A percentile compares a stretch with the other conserved stretches of the same genome.
These are phyloP conservation scores for Hypoxylon trugodes DNA, from an alignment of 495 filamentous ascomycete genomes.

Conservation along the genomic window DNA sequence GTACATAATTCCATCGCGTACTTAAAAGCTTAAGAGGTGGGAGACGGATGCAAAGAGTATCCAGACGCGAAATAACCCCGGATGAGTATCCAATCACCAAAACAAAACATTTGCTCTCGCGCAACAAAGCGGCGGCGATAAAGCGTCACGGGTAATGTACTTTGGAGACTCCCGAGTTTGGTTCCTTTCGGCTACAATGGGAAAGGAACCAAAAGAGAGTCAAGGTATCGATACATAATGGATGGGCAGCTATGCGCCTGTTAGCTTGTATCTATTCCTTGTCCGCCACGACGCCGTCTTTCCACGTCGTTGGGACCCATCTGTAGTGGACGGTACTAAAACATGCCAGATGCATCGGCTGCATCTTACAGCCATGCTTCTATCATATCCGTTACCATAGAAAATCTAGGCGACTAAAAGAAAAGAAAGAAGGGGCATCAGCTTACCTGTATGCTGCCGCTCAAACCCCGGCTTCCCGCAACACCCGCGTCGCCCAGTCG, in stretches of 20 bases:
- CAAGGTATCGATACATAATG: constrained; percentile 44
- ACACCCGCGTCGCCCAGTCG: constrained; percentile 32
- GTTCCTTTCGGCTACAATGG: constrained; percentile 24
- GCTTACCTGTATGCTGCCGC: constrained; percentile 22
- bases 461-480: constrained; percentile 36
- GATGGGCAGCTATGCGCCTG: constrained; percentile 47
- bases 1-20: constrained; percentile 21
- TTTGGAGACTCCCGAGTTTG: not conserved
- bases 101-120: constrained; percentile 25
- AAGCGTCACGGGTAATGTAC: constrained; percentile 13
- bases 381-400: constrained; percentile 32
- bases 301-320: constrained; percentile 46
- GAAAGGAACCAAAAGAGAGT: constrained; percentile 20
- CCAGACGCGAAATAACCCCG: constrained; percentile 7
- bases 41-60: constrained; percentile 4
- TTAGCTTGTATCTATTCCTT: constrained; percentile 43
- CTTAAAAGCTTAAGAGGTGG: not conserved
- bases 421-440: too few relatives aligned
- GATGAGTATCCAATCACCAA: constrained; percentile 33
- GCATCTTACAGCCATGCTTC: constrained; percentile 9
- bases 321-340: constrained; percentile 28
- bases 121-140: too few relatives aligned
- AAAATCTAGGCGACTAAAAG: too few relatives aligned
- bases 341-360: constrained; percentile 43
- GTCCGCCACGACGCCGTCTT: constrained; percentile 25